Percentiles rank a stretch among this genome's conserved stretches.
Evolutionary conservation across 192 early-diverging fungal genomes (phyloP).

Genomic region (Chytriomyces confervae): DNA sequence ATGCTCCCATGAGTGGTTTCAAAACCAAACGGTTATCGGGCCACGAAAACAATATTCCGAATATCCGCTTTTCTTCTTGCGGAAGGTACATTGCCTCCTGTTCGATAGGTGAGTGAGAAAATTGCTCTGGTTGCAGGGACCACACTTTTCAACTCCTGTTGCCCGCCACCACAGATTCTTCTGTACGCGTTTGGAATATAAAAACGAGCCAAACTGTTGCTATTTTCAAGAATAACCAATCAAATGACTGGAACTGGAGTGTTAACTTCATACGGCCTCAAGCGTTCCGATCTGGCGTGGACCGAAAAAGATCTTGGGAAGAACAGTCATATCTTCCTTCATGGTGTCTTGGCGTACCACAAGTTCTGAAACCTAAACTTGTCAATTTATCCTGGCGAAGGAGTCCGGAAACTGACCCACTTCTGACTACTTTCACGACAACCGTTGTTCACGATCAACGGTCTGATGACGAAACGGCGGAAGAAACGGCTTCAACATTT

Average conservation of each 20-base stretch:
- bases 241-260: conserved; percentile 28
- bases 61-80: conserved; percentile 58
- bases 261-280: conserved; percentile 1
- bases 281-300: neutral
- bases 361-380: neutral
- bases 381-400: neutral
- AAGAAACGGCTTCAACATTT: neutral
- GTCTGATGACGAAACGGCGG: neutral
- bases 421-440: neutral
- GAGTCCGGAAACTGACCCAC: neutral
- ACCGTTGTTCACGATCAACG: neutral
- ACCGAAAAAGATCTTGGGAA: neutral
- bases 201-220: neutral
- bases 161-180: neutral
- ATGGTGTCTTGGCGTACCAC: neutral
- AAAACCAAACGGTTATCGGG: conserved; percentile 44
- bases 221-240: neutral
- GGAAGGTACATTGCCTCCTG: conserved; percentile 61
- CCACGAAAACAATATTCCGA: conserved; percentile 68
- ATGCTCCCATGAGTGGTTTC: neutral
- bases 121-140: too few relatives aligned
- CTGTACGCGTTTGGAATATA: conserved; percentile 7
- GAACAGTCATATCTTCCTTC: neutral
- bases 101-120: conserved; percentile 53
- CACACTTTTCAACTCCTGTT: neutral